Conservation (phyloP, 306 rosid genomes). For the barrel medic (Medicago truncatula) region MtrunA17r5.0-ANR NC_053043.1:4112001-4112500, state of each 20-base stretch:
- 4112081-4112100: constrained; percentile 84
- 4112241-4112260: neutral
- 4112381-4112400: neutral
- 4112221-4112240: neutral
- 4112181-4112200: neutral
- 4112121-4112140: constrained; percentile 6
- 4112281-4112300: neutral
- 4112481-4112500: neutral
- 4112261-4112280: neutral
- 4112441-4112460: neutral
- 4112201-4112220: neutral
- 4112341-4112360: neutral
- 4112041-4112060: constrained; percentile 65
- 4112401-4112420: neutral
- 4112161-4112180: neutral
- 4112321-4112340: neutral
- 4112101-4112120: constrained; percentile 54
- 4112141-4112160: constrained; percentile 14
- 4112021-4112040: constrained; percentile 55
- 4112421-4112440: neutral
- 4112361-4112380: neutral
- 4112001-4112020: constrained; percentile 44
- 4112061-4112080: constrained; percentile 73
- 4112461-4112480: neutral
- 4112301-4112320: neutral